Evolutionary conservation across 2,329 filamentous ascomycete species (phyloP), one percentile per base, ranked within the genome.

Genomic region (Clonostachys rosea): DNA sequence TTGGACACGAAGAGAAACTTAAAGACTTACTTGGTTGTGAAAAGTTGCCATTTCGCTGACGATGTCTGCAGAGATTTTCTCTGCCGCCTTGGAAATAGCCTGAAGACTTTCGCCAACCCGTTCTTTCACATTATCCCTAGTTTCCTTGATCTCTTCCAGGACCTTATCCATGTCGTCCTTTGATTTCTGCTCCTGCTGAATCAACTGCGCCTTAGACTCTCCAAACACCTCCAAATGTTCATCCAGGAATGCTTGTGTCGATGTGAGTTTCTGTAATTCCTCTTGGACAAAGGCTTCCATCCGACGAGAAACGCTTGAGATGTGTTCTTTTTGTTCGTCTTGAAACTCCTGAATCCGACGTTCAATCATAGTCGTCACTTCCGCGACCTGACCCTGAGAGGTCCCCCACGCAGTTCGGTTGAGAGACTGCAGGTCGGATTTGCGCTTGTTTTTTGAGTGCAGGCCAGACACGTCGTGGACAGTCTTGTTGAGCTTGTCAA

Each of bases 121-220:
- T 43, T 80, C 75, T 71, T 96, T 96, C 45, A 97, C 89, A 46
- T 89, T 85, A 62, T 96, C 88, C 18, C 92, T 83, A 20, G 97
- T 76, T n/a, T 81, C 83, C 62, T 91, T 91, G 63, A 97, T 96
- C 62, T 95, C 92, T 58, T 94, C 89, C 10, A 99, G 75, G 2
- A 96, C 86, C n/a, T 81, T 74, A 57, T 96, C 91, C 88, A 96
- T 91, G 48, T 91, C 87, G 43, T 91, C 83, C 58, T 87, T 89
- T 4, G 90, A 86, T 51, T 77, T 74, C 20, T 78, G 73, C 47
- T 84, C 87, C 57, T 87, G 84, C 40, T 79, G 73, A 24, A 87
- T 76, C 14, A 95, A 77, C 54, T 87, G 80, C 44, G 75, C 72
- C 62, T 86, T 84, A 1, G 87, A 88, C 16, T 76, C 72, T 37